Base-by-base conservation (phyloP, 331 rosid species). In the Acacia concinna region DNA sequence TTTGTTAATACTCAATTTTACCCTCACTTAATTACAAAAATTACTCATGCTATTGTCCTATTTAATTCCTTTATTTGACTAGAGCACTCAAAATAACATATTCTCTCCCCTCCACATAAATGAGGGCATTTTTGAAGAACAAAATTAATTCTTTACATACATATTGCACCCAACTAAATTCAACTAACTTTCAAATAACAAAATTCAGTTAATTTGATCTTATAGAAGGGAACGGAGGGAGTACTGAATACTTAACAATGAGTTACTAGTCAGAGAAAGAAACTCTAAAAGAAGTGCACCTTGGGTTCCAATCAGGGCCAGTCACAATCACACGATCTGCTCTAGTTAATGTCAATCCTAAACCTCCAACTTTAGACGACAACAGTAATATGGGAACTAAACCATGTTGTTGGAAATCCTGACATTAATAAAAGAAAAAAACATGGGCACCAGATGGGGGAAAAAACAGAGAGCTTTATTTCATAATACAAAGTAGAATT, bases 221-320 rank as follows among this genome's bases (percentile, higher is more conserved):
- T 38, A 38, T 38, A 38, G 8, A 38, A 38, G 0, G 11, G 41
- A 8, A 38, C 41, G 2, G 9, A 38, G 6, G 41, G 11, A 12
- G 47, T 11, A 0, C 17, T 43, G n/a, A 66, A 77, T 28, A 54
- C 15, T 68, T 59, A 8, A 38, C 2, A 6, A 34, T 57, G 25
- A 37, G 43, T 60, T 60, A 27, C 51, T 44, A 44, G 51, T 44
- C 20, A 3, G 17, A 44, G 51, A 44, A 44, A 44, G 51, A 44
- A 44, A 4, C 51, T 4, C 51, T 44, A 13, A 13, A 44, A 66
- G 21, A 49, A 71, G 43, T n/a, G n/a, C 44, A 94, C 98, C 98
- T 92, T 23, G 97, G 98, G 84, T 94, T 94, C 97, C 98, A 94
- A 83, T 97, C 97, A 84, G 98, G 98, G 84, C 90, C 97, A 71